A percentile compares a stretch with the other conserved stretches of the same genome.
These are phyloP conservation scores for Suillus alpinus DNA, from an alignment of 768 basidiomycete species.

Conservation along the genomic window DNA sequence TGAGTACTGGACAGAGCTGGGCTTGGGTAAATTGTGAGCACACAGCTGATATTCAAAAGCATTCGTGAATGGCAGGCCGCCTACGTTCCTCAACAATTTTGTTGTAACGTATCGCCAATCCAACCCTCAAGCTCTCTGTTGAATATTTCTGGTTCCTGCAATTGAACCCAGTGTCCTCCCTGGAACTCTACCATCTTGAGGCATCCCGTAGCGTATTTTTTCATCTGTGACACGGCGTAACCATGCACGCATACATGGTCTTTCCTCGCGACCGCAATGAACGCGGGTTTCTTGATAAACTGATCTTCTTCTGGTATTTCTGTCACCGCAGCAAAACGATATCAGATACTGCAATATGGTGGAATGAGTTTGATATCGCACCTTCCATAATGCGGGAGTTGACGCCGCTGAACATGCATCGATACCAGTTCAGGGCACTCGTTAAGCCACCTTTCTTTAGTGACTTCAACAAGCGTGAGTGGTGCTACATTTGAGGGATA, in stretches of 20 bases:
- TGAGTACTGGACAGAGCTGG: neutral
- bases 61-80: neutral
- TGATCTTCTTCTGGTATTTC: constrained; percentile 23
- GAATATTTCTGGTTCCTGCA: constrained; percentile 33
- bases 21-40: neutral
- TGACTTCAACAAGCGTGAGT: constrained; percentile 24
- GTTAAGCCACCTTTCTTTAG: constrained; percentile 31
- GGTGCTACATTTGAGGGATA: constrained; percentile 18
- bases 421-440: constrained; percentile 39
- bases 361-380: constrained; percentile 9
- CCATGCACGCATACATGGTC: constrained; percentile 33
- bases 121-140: constrained; percentile 36
- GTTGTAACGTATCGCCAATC: constrained; percentile 20
- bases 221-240: constrained; percentile 20
- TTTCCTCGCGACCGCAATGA: constrained; percentile 33
- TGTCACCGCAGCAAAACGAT: constrained; percentile 3
- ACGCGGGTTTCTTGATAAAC: constrained; percentile 34
- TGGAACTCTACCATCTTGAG: constrained; percentile 32
- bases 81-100: neutral
- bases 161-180: constrained; percentile 36
- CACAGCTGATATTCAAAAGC: neutral
- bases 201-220: constrained; percentile 26
- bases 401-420: constrained; percentile 24
- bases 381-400: constrained; percentile 28
- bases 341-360: neutral